Evolutionary conservation across 257 asterid genomes (phyloP).

Genomic region (Nyctanthes arbortristis): DNA sequence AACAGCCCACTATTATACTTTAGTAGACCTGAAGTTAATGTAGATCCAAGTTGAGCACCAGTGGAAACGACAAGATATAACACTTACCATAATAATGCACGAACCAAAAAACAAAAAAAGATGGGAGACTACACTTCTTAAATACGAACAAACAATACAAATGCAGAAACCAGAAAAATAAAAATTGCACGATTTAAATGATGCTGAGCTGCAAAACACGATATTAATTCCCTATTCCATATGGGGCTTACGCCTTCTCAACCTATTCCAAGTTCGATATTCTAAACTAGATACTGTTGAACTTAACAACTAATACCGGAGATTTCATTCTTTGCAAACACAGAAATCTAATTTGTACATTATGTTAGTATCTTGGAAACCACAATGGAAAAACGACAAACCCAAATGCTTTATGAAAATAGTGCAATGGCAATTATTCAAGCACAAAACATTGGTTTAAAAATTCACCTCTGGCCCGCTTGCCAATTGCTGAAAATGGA

Average conservation of each 20-base stretch:
- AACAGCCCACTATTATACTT: too few species aligned
- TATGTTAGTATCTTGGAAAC: too few species aligned
- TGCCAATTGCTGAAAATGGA: slow-evolving; percentile 77
- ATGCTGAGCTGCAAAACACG: background rate
- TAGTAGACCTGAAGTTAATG: too few species aligned
- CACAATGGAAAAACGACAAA: background rate
- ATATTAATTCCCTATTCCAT: background rate
- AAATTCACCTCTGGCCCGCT: slow-evolving; percentile 70
- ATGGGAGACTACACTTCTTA: background rate
- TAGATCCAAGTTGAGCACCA: too few species aligned
- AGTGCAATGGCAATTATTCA: background rate
- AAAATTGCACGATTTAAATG: background rate
- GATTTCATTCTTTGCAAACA: background rate
- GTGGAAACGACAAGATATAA: too few species aligned
- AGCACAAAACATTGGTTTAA: background rate
- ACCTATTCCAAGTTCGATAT: background rate
- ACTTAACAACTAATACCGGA: background rate
- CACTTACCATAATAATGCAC: background rate
- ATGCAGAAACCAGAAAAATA: background rate
- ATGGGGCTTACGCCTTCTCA: background rate
- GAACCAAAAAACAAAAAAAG: background rate
- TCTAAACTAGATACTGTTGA: background rate
- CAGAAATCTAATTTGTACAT: background rate
- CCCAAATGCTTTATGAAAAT: background rate
- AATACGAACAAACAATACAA: background rate